phyloP scores from a whole-genome alignment of 1,284 basidiomycete genomes.

The Mycena sp. region DNA sequence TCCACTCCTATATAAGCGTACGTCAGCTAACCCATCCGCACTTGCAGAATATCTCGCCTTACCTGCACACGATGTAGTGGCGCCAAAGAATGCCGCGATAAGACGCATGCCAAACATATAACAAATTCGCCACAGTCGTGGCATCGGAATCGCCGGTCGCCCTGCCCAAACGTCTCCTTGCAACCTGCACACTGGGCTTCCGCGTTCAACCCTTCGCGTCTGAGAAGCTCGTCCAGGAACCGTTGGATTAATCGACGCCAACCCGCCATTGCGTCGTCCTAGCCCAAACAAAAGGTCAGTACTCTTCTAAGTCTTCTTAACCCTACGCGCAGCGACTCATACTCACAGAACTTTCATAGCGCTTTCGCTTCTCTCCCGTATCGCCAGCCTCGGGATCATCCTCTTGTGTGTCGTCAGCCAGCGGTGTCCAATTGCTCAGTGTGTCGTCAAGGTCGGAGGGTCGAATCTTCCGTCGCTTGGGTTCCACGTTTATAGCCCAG shows the following conservation, averaged over 20 bases:
- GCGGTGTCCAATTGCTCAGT: background rate
- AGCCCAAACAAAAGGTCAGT: too few species aligned
- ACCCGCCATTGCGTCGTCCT: background rate
- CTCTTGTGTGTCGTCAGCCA: background rate
- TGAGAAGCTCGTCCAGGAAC: background rate
- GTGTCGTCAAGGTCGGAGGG: background rate
- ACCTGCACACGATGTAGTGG: conserved; percentile 8
- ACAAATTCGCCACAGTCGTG: background rate
- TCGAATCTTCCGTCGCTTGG: background rate
- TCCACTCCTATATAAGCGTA: conserved; percentile 2
- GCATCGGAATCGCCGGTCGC: background rate
- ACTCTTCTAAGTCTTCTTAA: too few species aligned
- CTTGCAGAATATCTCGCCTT: background rate
- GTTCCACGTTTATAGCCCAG: background rate
- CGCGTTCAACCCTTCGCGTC: background rate
- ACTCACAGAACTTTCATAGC: background rate
- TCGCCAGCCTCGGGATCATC: background rate
- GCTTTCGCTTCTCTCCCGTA: background rate
- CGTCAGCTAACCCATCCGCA: background rate
- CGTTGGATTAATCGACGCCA: background rate
- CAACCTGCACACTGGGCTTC: background rate
- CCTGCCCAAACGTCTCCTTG: background rate
- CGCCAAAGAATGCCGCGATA: background rate
- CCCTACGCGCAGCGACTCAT: background rate
- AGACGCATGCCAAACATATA: background rate